Base-by-base conservation (phyloP, 345 rosid species). In the Arabis alpina region DNA sequence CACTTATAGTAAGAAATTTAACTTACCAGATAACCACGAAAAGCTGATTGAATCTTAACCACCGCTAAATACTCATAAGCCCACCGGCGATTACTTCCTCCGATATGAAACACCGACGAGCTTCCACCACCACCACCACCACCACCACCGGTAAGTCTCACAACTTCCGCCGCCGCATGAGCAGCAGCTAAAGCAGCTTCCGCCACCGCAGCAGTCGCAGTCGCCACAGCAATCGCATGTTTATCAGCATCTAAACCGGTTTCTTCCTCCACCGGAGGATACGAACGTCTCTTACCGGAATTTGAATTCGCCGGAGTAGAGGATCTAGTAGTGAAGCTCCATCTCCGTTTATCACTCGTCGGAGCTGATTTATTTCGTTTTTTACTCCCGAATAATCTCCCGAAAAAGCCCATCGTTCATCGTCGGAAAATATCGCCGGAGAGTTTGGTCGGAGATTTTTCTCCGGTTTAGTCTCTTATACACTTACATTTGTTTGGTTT, bases 161-260 rank as follows among this genome's bases (percentile, higher is more conserved):
- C 98, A 0, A 90, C 98, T 80, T 92, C 96, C 0, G 98, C 96
- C 0, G 99, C 99, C 2, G 98, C 98, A 58, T 87, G 92, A 8
- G 97, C 98, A 1, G 98, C 97, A 0, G 91, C 89, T n/a, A 91
- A 76, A 3, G 99, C 98, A 1, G 96, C 97, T 80, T 92, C 96
- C 5, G 96, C 97, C 7, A 87, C 98, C 0, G 85, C 97, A 0
- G 97, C 93, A 0, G 93, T 85, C 8, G 13, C 83, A 80, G 5
- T 82, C 61, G 64, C 88, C 70, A 28, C 68, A 3, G 68, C 77
- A 58, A 87, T 82, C 5, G 97, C 98, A 50, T 87, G 97, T 80
- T 86, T 82, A 77, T 80, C 83, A 6, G 87, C 83, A 68, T 88
- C 87, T 54, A 81, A 84, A 40, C 64, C 74, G 39, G 7, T 41